Evolutionary conservation across 1,284 basidiomycete species (phyloP), one percentile per base, ranked within the genome.

Genomic region (Cutaneotrichosporon dermatis): DNA sequence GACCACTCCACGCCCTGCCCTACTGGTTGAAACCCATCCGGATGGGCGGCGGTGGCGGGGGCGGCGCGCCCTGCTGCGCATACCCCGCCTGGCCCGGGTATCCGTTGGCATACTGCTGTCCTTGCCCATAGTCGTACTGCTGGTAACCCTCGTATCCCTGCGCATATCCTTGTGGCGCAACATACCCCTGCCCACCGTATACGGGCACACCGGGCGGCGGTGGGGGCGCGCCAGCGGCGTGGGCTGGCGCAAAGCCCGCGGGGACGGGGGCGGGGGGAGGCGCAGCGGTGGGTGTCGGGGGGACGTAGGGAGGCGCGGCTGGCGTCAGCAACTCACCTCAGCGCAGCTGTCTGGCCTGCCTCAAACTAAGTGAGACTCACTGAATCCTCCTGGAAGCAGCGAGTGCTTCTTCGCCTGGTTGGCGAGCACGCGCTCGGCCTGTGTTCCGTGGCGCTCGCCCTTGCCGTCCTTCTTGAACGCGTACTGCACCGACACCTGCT

Each of bases 391-490:
- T 5, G 39, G 50, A 8, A 51, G 10, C 37, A 35, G 71, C 16
- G 69, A 61, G 56, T 72, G 67, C 66, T 76, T 78, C 69, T 92
- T 85, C 43, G 96, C 95, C 78, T 98, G 93, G 2, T 91, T 87
- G 2, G 95, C 93, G 65, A 99, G 85, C 49, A 98, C 83, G 61
- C 95, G 87, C 79, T 99, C 95, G 2, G 96, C 94, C 16, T 89
- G 83, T 4, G 94, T 96, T 41, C 95, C 96, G 72, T 99, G 96
- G 13, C 94, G 85, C 77, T 99, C 95, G 62, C 94, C 93, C 77
- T 98, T 97, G 57, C 91, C 92, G 70, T 99, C 96, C 81, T 98
- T 98, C 79, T 98, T 98, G 84, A 97, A 95, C 4, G 95, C 95
- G 75, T 96, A 98, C 76, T 95, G 92, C 12, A 97, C 93, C 13